Conservation (phyloP, 768 basidiomycete species). For the Tephrocybe rancida region DNA sequence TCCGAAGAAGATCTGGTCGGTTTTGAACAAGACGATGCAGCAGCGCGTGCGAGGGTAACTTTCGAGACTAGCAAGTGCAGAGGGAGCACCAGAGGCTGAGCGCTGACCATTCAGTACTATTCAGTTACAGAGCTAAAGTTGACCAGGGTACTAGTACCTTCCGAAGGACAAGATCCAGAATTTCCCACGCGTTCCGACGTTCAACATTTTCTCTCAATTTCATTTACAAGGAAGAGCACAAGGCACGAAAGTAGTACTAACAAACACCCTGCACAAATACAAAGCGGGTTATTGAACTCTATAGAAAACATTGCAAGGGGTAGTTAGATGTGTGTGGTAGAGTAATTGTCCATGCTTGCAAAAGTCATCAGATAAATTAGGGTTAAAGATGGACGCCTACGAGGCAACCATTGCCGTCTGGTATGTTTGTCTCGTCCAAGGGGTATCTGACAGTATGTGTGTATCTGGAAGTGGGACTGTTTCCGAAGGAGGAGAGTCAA, state of each 20-base stretch:
- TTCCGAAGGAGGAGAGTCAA: conserved; percentile 39
- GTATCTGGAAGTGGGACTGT: conserved; percentile 20
- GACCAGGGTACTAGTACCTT: no score
- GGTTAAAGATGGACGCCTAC: conserved; percentile 8
- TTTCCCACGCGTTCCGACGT: no score
- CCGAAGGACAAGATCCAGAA: no score
- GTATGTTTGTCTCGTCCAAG: conserved; percentile 15
- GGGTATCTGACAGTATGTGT: conserved; percentile 16
- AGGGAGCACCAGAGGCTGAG: no score
- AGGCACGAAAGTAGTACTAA: background rate
- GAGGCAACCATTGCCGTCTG: conserved; percentile 13
- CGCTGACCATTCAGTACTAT: no score
- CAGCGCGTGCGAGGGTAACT: no score
- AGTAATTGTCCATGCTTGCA: conserved; percentile 14
- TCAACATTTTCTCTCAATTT: background rate
- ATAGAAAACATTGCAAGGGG: conserved; percentile 8
- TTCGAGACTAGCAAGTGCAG: no score
- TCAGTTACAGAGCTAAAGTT: no score
- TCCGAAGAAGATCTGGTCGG: no score
- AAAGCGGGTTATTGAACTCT: conserved; percentile 15
- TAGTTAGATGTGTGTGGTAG: conserved; percentile 14
- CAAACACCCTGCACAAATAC: conserved; percentile 1
- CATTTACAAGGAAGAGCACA: background rate
- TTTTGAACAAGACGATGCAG: no score
- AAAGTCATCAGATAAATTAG: conserved; percentile 11